Evolutionary conservation across 2,329 filamentous ascomycete species (phyloP).

Genomic region (Fusarium citri): DNA sequence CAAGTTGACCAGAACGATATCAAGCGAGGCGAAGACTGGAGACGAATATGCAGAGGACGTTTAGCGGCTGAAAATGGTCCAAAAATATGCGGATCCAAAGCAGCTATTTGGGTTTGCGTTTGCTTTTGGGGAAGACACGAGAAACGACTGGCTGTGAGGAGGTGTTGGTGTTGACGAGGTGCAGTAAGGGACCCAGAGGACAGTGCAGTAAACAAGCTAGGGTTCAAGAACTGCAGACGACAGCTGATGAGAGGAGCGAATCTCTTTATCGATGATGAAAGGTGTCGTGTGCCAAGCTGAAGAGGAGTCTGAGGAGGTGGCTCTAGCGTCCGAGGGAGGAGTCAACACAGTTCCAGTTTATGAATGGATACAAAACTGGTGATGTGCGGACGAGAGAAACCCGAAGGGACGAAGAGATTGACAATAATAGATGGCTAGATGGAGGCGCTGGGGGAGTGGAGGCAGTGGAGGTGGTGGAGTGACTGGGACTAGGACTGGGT

Average conservation of each 20-base stretch:
- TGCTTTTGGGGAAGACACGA: constrained; percentile 31
- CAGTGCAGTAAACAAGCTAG: constrained; percentile 36
- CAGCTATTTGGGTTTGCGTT: constrained; percentile 37
- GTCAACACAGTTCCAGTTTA: constrained; percentile 5
- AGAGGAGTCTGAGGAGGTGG: constrained; percentile 36
- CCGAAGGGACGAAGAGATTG: constrained; percentile 24
- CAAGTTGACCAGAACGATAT: constrained; percentile 35
- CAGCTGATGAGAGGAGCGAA: constrained; percentile 39
- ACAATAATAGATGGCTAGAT: constrained; percentile 18
- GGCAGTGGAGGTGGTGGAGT: constrained; percentile 34
- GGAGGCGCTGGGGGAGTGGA: constrained; percentile 32
- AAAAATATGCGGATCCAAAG: constrained; percentile 38
- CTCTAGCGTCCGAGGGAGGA: constrained; percentile 39
- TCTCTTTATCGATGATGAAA: constrained; percentile 48
- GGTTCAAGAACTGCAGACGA: constrained; percentile 34
- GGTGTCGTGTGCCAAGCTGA: constrained; percentile 42
- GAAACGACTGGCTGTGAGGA: constrained; percentile 41
- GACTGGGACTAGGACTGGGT: constrained; percentile 16
- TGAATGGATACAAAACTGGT: constrained; percentile 27
- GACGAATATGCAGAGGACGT: constrained; percentile 41
- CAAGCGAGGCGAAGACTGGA: constrained; percentile 31
- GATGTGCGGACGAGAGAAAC: constrained; percentile 30
- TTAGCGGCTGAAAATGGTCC: constrained; percentile 40
- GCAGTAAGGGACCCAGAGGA: constrained; percentile 29
- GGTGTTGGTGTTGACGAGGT: constrained; percentile 38